These are phyloP conservation scores for Talaromyces sp. DNA, from an alignment of 2,329 filamentous ascomycete genomes.

Conservation along the genomic window DNA sequence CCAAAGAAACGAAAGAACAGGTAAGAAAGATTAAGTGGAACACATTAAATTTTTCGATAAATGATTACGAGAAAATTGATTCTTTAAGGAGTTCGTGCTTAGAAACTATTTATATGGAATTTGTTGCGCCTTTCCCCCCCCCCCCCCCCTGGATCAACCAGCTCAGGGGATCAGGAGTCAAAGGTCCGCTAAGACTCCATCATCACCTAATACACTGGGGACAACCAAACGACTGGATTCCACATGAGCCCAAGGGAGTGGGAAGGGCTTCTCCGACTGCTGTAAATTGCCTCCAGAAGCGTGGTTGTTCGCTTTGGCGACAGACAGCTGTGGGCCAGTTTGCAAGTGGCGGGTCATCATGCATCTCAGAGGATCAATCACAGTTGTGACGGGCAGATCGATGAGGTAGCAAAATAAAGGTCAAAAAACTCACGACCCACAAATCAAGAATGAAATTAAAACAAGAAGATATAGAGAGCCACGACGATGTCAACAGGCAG, in stretches of 20 bases:
- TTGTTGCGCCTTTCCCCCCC: background rate
- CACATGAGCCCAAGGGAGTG: background rate
- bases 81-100: background rate
- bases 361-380: constrained; percentile 31
- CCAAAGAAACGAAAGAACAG: constrained; percentile 9
- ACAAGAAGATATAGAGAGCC: background rate
- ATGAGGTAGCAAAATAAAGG: background rate
- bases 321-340: constrained; percentile 28
- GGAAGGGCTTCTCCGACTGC: constrained; percentile 4
- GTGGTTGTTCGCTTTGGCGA: constrained; percentile 22
- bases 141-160: background rate
- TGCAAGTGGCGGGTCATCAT: constrained; percentile 33
- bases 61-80: constrained; percentile 1
- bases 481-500: background rate
- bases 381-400: constrained; percentile 15
- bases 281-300: constrained; percentile 12
- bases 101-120: constrained; percentile 10
- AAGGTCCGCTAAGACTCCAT: constrained; percentile 1
- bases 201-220: constrained; percentile 4
- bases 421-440: background rate
- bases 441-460: background rate
- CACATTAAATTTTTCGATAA: background rate
- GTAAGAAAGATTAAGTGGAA: constrained; percentile 1
- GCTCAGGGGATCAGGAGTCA: constrained; percentile 12
- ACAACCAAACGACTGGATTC: constrained; percentile 6